A percentile compares a stretch with the other conserved stretches of the same genome.
Evolutionary conservation across 352 stramenopile genomes (phyloP).

Genomic region (Phytophthora foliorum): DNA sequence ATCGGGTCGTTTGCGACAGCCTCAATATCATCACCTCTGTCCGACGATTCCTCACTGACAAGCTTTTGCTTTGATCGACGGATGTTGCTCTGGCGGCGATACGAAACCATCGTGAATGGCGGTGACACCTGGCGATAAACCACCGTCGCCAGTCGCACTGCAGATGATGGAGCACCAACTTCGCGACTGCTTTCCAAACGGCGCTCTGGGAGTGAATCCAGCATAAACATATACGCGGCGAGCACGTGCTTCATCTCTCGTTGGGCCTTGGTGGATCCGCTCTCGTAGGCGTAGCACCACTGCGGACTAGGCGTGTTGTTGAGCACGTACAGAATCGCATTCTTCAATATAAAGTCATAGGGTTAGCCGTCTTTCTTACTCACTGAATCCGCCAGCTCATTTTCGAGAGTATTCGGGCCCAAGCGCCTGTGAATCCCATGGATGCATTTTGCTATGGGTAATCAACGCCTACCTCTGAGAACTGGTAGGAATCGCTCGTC

Average conservation of each 20-base stretch:
- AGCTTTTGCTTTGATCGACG: not conserved
- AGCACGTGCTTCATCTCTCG: slow-evolving; percentile 49
- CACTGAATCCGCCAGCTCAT: too few relatives aligned
- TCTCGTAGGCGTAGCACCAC: slow-evolving; percentile 55
- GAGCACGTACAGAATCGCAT: slow-evolving; percentile 43
- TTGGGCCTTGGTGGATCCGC: slow-evolving; percentile 49
- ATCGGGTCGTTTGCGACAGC: not conserved
- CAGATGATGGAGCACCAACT: not conserved
- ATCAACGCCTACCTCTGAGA: slow-evolving; percentile 25
- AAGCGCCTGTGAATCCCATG: not conserved
- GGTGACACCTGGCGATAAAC: slow-evolving; percentile 37
- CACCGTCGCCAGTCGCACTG: slow-evolving; percentile 20
- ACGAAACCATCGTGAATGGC: slow-evolving; percentile 42
- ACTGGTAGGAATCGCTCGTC: slow-evolving; percentile 31
- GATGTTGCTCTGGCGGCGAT: slow-evolving; percentile 27
- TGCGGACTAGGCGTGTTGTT: slow-evolving; percentile 47
- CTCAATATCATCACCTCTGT: not conserved
- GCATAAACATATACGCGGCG: slow-evolving; percentile 37
- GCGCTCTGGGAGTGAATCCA: slow-evolving; percentile 3
- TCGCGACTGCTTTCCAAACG: too few relatives aligned
- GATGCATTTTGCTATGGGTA: not conserved
- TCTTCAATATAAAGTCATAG: slow-evolving; percentile 15
- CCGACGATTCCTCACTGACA: not conserved
- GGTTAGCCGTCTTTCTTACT: not conserved
- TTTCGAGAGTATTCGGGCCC: not conserved